A percentile compares a stretch with the other conserved stretches of the same genome.
These are phyloP conservation scores for Nicotiana sylvestris DNA, from an alignment of 257 asterid genomes.

Conservation along the genomic window DNA sequence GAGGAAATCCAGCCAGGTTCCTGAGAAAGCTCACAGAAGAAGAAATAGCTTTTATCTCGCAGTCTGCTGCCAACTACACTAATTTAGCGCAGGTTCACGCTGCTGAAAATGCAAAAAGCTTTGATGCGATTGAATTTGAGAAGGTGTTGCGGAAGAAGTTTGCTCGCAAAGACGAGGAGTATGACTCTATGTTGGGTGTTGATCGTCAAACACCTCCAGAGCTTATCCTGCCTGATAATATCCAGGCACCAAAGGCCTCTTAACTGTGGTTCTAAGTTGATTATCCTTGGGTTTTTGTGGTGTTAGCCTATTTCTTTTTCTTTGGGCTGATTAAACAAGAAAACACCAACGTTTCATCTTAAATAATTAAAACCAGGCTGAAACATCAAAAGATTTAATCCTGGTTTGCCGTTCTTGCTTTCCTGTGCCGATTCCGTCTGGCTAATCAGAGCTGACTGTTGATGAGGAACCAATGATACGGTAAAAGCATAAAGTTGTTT, in stretches of 20 bases:
- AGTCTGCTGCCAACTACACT: constrained; percentile 76
- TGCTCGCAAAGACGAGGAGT: constrained; percentile 48
- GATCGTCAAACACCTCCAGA: constrained; percentile 51
- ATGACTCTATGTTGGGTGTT: constrained; percentile 50
- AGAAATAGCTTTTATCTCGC: constrained; percentile 76
- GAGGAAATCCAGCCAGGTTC: constrained; percentile 96
- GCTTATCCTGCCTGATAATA: constrained; percentile 39
- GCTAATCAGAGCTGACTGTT: neutral
- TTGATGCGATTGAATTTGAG: constrained; percentile 71
- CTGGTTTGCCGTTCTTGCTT: constrained; percentile 37
- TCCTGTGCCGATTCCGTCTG: neutral
- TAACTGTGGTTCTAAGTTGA: constrained; percentile 13
- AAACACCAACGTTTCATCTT: constrained; percentile 19
- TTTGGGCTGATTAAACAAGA: constrained; percentile 17
- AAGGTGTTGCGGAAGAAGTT: constrained; percentile 73
- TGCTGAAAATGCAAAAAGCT: constrained; percentile 79
- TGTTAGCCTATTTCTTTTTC: neutral
- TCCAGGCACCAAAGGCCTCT: constrained; percentile 45
- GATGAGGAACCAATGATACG: neutral
- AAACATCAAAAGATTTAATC: constrained; percentile 25
- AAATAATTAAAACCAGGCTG: constrained; percentile 44
- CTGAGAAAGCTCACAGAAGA: constrained; percentile 86
- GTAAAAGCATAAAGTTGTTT: neutral
- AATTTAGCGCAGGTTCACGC: constrained; percentile 78
- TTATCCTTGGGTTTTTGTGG: constrained; percentile 13